Evolutionary conservation across 2,329 filamentous ascomycete species (phyloP).

Genomic region (Calonectria pseudoturangicola): DNA sequence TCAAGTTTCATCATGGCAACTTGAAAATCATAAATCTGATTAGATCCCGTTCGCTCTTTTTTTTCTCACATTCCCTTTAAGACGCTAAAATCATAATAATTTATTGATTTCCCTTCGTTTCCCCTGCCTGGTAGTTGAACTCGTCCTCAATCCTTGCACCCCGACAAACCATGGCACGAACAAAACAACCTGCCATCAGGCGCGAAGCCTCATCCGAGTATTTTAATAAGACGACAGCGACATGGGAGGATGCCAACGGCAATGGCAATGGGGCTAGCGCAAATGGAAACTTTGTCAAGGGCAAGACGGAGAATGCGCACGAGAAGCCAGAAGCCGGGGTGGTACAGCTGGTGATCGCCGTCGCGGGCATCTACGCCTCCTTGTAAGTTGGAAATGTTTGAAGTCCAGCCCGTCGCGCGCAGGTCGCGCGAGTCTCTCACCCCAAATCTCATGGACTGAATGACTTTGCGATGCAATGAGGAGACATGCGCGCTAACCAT

Average conservation of each 20-base stretch:
- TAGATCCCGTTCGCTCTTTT: conserved; percentile 30
- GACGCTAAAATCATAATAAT: conserved; percentile 38
- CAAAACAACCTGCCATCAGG: conserved; percentile 81
- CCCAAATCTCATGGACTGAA: not conserved
- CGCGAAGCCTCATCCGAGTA: conserved; percentile 81
- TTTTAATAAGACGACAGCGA: conserved; percentile 69
- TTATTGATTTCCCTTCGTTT: conserved; percentile 14
- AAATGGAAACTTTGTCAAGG: conserved; percentile 53
- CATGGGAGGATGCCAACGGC: conserved; percentile 59
- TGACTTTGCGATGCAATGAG: not conserved
- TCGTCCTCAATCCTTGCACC: not conserved
- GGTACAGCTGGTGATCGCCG: conserved; percentile 87
- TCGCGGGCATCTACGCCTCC: conserved; percentile 96
- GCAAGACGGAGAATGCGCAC: conserved; percentile 52
- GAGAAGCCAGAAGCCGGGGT: conserved; percentile 75
- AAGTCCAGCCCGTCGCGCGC: not conserved
- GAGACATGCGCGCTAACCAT: conserved; percentile 19
- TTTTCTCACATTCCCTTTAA: conserved; percentile 39
- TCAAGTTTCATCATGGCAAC: conserved; percentile 54
- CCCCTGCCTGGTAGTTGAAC: conserved; percentile 18
- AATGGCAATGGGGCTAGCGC: conserved; percentile 54
- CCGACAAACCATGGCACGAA: conserved; percentile 76
- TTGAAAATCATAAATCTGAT: conserved; percentile 40
- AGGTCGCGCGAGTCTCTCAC: not conserved
- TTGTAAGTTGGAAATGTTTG: conserved; percentile 78